Evolutionary conservation across 768 basidiomycete species (phyloP), one percentile per base, ranked within the genome.

Genomic region (Leccinellum albellum): DNA sequence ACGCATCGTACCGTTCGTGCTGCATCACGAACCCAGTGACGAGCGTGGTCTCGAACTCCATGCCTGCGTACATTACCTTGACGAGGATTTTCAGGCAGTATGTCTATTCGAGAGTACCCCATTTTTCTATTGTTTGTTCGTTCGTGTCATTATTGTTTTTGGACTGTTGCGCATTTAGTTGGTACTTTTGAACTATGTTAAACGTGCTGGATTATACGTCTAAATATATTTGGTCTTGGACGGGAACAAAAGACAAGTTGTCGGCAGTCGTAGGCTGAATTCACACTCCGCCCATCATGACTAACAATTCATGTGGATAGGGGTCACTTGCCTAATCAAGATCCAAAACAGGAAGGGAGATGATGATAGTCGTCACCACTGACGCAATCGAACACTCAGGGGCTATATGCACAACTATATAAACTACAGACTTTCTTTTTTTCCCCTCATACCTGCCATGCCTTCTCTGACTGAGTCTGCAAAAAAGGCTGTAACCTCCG

Each of bases 1-100:
- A 75, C 78, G 82, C 81, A 75, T 79, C 84, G 82, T 85, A 82
- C 82, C 80, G 85, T 79, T 81, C 71, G 74, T 79, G 71, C 68
- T 60, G 47, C 53, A 63, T 60, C 64, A 78, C 76, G 79, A 79
- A 76, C 84, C 81, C 80, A 74, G 84, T 73, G 82, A 84, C 81
- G 84, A 77, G 79, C 83, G 79, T 82, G 79, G 79, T 79, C 84
- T 77, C 80, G 79, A 78, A 70, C 72, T 80, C 52, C 50, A 54
- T 64, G 66, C 64, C 59, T 62, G 62, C 53, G 58, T 54, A 55
- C 54, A 35, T 52, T 61, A 57, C 63, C 64, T 67, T 58, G 61
- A 61, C 56, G 60, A 58, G 55, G 61, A 64, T 62, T 61, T 69
- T 66, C 60, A 55, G 64, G 66, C 62, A 62, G 53, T 54, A 64